Evolutionary conservation across 768 basidiomycete species (phyloP).

Genomic region (Dentipellis fragilis): DNA sequence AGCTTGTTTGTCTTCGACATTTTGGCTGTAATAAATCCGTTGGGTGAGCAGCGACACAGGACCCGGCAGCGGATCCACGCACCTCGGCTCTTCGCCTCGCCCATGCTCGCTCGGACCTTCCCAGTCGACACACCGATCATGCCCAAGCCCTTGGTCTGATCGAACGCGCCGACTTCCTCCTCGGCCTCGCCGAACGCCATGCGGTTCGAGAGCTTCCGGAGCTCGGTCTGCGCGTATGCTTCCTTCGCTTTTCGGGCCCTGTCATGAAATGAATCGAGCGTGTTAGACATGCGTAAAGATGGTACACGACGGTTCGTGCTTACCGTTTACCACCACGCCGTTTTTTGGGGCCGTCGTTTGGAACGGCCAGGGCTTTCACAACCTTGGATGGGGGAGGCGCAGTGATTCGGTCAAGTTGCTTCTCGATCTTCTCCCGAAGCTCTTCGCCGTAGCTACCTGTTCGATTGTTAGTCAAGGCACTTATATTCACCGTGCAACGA

Average conservation of each 20-base stretch:
- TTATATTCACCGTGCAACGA: not conserved
- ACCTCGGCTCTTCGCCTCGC: constrained; percentile 91
- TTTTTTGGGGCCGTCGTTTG: constrained; percentile 93
- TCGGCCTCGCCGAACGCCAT: constrained; percentile 94
- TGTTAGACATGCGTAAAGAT: not conserved
- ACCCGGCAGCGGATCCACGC: constrained; percentile 16
- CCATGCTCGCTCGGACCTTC: constrained; percentile 79
- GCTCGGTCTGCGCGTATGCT: constrained; percentile 92
- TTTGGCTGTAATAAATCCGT: constrained; percentile 53
- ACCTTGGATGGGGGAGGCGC: constrained; percentile 94
- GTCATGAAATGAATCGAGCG: not conserved
- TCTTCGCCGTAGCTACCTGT: constrained; percentile 72
- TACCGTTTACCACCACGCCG: constrained; percentile 92
- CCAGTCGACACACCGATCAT: constrained; percentile 90
- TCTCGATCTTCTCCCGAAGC: constrained; percentile 83
- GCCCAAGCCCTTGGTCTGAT: constrained; percentile 95
- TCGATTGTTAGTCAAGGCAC: not conserved
- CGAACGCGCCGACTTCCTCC: constrained; percentile 92
- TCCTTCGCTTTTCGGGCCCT: constrained; percentile 98
- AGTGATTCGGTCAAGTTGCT: constrained; percentile 81
- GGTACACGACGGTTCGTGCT: not conserved
- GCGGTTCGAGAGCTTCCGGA: constrained; percentile 94
- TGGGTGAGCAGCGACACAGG: constrained; percentile 2
- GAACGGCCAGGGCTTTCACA: constrained; percentile 85
- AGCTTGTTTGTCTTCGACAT: constrained; percentile 91